Percentiles rank a stretch among this genome's conserved stretches.
Evolutionary conservation across 2,329 filamentous ascomycete genomes (phyloP).

Genomic region (Apiospora malaysiana): DNA sequence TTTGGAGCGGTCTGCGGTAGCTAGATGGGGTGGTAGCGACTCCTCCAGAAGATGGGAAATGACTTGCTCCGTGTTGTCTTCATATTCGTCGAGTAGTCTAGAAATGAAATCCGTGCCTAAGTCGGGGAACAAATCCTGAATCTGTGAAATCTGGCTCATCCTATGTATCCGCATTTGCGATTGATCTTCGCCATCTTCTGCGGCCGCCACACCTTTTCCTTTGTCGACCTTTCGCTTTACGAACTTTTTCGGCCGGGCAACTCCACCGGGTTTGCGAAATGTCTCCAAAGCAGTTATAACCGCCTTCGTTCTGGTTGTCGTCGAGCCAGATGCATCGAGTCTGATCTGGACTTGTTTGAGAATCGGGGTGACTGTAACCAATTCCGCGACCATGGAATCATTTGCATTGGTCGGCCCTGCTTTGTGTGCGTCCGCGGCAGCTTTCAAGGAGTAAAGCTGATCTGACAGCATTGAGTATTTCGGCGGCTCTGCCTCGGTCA

Average conservation of each 20-base stretch:
- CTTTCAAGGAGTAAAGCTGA: constrained; percentile 81
- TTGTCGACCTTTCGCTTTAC: constrained; percentile 66
- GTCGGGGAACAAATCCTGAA: constrained; percentile 94
- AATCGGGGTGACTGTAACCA: constrained; percentile 82
- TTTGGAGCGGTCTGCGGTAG: constrained; percentile 67
- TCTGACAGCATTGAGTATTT: constrained; percentile 81
- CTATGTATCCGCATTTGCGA: constrained; percentile 74
- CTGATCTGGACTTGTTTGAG: constrained; percentile 66
- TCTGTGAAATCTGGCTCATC: constrained; percentile 83
- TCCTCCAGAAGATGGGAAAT: constrained; percentile 83
- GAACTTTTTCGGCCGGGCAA: constrained; percentile 56
- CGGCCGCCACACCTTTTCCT: constrained; percentile 60
- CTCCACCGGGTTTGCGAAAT: constrained; percentile 63
- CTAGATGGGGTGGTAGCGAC: constrained; percentile 73
- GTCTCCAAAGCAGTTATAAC: constrained; percentile 65
- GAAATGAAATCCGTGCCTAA: constrained; percentile 83
- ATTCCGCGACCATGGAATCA: constrained; percentile 78
- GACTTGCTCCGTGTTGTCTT: constrained; percentile 77
- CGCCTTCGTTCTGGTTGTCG: constrained; percentile 62
- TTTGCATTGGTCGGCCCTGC: constrained; percentile 60
- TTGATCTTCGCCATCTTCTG: constrained; percentile 45
- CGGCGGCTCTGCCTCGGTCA: constrained; percentile 69
- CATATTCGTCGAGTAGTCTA: constrained; percentile 79
- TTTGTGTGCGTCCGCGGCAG: constrained; percentile 69
- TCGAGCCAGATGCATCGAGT: constrained; percentile 54